Conservation (phyloP, 805 yeast genomes). For the Lachancea quebecensis region DNA sequence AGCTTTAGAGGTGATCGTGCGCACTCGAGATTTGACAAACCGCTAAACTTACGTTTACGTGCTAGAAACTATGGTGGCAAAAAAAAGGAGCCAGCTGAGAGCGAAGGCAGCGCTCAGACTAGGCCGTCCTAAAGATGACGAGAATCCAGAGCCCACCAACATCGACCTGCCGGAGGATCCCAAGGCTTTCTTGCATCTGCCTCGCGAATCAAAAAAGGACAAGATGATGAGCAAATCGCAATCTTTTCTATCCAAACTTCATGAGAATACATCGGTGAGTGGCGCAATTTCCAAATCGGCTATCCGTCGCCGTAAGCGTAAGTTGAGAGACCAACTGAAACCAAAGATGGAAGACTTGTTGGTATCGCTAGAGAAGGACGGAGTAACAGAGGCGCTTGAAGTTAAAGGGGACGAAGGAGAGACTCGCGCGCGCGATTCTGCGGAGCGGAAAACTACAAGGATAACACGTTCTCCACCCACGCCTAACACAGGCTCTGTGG, state of each 20-base stretch:
- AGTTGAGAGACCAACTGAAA: slow-evolving; percentile 52
- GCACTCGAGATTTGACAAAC: background rate
- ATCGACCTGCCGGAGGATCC: slow-evolving; percentile 32
- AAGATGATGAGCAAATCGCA: slow-evolving; percentile 38
- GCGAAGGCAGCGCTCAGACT: slow-evolving; percentile 33
- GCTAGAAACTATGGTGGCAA: slow-evolving; percentile 33
- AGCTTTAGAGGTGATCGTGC: too few relatives aligned
- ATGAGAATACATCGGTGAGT: slow-evolving; percentile 20
- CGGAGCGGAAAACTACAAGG: slow-evolving; percentile 4
- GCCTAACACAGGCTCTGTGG: slow-evolving; percentile 11
- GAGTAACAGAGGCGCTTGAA: slow-evolving; percentile 15
- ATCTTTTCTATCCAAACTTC: slow-evolving; percentile 27
- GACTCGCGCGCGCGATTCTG: background rate
- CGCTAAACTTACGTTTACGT: background rate
- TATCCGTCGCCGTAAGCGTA: slow-evolving; percentile 55
- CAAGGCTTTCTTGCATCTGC: slow-evolving; percentile 45
- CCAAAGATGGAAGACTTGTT: slow-evolving; percentile 63
- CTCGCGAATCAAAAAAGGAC: slow-evolving; percentile 47
- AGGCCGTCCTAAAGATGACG: slow-evolving; percentile 7
- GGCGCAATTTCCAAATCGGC: slow-evolving; percentile 60
- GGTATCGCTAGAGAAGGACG: slow-evolving; percentile 40
- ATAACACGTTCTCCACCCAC: slow-evolving; percentile 1
- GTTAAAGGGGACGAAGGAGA: slow-evolving; percentile 3
- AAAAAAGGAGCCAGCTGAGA: slow-evolving; percentile 42
- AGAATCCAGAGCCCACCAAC: slow-evolving; percentile 3